A percentile compares a stretch with the other conserved stretches of the same genome.
These are phyloP conservation scores for Naematelia encephala DNA, from an alignment of 768 basidiomycete genomes.

Conservation along the genomic window DNA sequence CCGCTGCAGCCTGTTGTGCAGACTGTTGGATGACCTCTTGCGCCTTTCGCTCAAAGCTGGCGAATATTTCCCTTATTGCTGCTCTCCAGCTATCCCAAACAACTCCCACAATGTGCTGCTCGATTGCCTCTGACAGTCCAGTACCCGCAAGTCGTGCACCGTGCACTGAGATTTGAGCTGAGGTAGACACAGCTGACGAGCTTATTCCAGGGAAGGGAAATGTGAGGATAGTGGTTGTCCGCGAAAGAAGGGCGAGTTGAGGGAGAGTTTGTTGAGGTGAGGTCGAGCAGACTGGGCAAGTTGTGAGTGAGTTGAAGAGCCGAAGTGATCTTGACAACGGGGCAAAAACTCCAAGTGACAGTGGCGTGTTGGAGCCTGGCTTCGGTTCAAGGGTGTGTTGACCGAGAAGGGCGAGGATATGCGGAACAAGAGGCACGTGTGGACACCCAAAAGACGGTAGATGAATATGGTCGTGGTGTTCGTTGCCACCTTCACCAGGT, in stretches of 20 bases:
- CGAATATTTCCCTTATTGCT: constrained; percentile 39
- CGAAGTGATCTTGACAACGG: constrained; percentile 39
- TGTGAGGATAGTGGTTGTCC: constrained; percentile 45
- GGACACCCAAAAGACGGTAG: constrained; percentile 20
- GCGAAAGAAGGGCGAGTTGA: constrained; percentile 42
- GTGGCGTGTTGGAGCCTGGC: constrained; percentile 39
- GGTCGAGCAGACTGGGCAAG: constrained; percentile 31
- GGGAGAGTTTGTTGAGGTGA: constrained; percentile 44
- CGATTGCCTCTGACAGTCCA: constrained; percentile 41
- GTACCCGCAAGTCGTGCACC: constrained; percentile 42
- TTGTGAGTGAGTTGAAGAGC: constrained; percentile 34
- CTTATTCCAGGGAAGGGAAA: constrained; percentile 42
- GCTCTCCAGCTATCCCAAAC: constrained; percentile 46
- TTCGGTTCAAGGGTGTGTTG: constrained; percentile 42
- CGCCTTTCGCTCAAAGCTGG: constrained; percentile 35
- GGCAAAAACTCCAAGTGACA: constrained; percentile 36
- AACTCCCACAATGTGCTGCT: constrained; percentile 44
- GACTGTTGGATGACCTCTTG: constrained; percentile 36
- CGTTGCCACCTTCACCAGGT: constrained; percentile 13
- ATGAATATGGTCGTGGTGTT: constrained; percentile 2
- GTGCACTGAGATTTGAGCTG: constrained; percentile 42
- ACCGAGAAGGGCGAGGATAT: constrained; percentile 34
- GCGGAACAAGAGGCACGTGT: constrained; percentile 37
- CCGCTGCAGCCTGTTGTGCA: neutral
- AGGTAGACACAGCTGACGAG: constrained; percentile 27